Evolutionary conservation across 441 rosid genomes (phyloP), one percentile per base, ranked within the genome.

Genomic region (Gossypium gossypioides): DNA sequence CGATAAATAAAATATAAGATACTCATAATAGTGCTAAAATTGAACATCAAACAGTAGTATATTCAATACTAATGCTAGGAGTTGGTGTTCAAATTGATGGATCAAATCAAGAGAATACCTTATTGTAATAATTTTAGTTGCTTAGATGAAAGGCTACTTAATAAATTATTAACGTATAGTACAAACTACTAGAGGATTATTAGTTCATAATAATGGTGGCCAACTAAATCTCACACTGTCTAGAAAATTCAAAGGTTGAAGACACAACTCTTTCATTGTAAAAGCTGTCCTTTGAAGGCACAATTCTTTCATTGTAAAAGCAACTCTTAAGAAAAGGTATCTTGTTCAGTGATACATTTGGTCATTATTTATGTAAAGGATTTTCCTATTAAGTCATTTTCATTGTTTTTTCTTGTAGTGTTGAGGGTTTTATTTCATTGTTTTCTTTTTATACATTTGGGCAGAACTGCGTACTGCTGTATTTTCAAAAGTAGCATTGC

Each of bases 391-490:
- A 37, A 37, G 44, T 37, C 12, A 37, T 8, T 37, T 37, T 37
- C 12, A 37, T 37, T 37, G 44, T 37, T 37, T 37, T 37, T 8
- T 37, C 44, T 37, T 37, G 44, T 2, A 8, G 44, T 37, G 12
- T 8, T 37, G 44, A 37, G 60, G 15, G 24, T 18, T 54, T 18
- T 54, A 16, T 52, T 52, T 52, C 57, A 52, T 52, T 52, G 57
- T 18, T 52, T 16, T 16, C 16, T 54, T 54, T 37, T 54, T 18
- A 19, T 54, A 6, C 4, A 18, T 29, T 4, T 52, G 60, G 16
- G 77, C 89, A 94, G 97, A 92, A 64, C 80, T 94, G 77, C 88
- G 97, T 60, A 86, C 97, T 50, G 91, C 97, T 56, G 88, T 95
- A 69, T 95, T 92, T 76, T 92, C 99, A 25, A 92, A 92, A 77